A percentile compares a stretch with the other conserved stretches of the same genome.
These are phyloP conservation scores for Amesomyces nigricolor DNA, from an alignment of 2,329 filamentous ascomycete genomes.

Conservation along the genomic window DNA sequence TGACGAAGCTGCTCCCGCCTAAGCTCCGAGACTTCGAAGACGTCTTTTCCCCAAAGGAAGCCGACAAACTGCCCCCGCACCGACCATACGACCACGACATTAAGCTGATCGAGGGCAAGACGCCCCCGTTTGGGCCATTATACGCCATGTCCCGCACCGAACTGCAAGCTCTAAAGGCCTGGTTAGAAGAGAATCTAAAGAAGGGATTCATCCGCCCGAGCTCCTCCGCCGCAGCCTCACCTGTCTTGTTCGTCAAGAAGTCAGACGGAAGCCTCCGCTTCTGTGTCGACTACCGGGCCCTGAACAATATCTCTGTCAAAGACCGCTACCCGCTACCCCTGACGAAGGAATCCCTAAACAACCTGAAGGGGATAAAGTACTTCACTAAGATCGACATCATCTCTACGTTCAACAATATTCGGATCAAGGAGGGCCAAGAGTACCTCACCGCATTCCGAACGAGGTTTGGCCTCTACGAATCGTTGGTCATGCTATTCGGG, in stretches of 20 bases:
- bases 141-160: background rate
- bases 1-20: no score
- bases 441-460: slow-evolving; percentile 31
- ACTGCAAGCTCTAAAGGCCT: background rate
- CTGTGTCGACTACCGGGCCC: background rate
- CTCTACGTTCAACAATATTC: background rate
- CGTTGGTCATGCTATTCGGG: slow-evolving; percentile 29
- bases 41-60: background rate
- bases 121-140: background rate
- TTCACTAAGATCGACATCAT: slow-evolving; percentile 1
- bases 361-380: background rate
- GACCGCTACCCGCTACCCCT: background rate
- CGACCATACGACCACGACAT: background rate
- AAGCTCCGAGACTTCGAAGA: no score
- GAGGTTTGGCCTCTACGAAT: slow-evolving; percentile 28
- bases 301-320: background rate
- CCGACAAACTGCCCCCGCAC: background rate
- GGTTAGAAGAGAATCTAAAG: background rate
- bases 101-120: background rate
- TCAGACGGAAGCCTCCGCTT: background rate
- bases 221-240: background rate
- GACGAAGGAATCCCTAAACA: background rate
- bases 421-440: slow-evolving; percentile 20
- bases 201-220: no score
- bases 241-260: background rate